Evolutionary conservation across 2,329 filamentous ascomycete species (phyloP).

Genomic region (Penicillium sp.): DNA sequence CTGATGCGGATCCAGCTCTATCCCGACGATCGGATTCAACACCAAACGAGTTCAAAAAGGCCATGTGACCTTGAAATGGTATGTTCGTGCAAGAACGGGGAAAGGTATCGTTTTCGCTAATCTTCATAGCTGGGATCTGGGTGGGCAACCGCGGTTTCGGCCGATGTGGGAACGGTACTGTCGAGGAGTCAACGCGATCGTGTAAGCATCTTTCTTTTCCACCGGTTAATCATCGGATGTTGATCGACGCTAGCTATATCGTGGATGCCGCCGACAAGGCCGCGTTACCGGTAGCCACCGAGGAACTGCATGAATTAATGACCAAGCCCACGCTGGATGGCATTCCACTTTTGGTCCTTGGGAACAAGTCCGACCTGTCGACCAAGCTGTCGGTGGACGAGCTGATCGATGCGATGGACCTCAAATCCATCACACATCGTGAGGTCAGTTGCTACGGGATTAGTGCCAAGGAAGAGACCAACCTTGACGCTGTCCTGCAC

Average conservation of each 20-base stretch:
- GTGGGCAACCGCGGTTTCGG: constrained; percentile 91
- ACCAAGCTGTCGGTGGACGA: constrained; percentile 89
- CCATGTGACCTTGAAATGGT: constrained; percentile 96
- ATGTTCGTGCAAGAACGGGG: constrained; percentile 28
- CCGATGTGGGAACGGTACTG: constrained; percentile 99
- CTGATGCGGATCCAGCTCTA: constrained; percentile 62
- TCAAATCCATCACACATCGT: constrained; percentile 81
- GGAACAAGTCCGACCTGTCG: constrained; percentile 95
- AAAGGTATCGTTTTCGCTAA: constrained; percentile 11
- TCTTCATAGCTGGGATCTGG: constrained; percentile 74
- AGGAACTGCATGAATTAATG: constrained; percentile 87
- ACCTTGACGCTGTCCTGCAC: constrained; percentile 91
- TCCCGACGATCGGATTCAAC: constrained; percentile 97
- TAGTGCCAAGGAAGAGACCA: constrained; percentile 97
- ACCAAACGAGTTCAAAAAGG: constrained; percentile 98
- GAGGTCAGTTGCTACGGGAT: constrained; percentile 99
- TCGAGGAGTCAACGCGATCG: constrained; percentile 92
- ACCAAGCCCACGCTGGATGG: constrained; percentile 76
- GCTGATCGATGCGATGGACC: constrained; percentile 83
- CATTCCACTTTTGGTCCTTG: constrained; percentile 87
- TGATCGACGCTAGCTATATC: constrained; percentile 60
- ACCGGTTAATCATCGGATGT: too few relatives aligned
- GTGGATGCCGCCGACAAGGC: constrained; percentile 87
- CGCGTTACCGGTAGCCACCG: constrained; percentile 74
- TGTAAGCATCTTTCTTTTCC: constrained; percentile 48